phyloP scores from a whole-genome alignment of 768 basidiomycete genomes.

The Suillus subalutaceus region DNA sequence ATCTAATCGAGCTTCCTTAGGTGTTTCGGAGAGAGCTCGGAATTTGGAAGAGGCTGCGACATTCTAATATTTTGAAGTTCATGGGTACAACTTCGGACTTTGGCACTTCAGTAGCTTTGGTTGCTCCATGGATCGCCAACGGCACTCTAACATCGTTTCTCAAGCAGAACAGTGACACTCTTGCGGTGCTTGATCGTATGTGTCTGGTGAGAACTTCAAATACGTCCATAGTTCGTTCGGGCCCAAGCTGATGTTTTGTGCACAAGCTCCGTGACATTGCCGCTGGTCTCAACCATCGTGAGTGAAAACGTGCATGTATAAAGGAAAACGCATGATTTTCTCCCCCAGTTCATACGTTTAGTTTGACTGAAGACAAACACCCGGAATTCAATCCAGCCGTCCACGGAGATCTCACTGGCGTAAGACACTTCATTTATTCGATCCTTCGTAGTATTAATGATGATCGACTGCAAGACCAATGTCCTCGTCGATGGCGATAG shows the following conservation, averaged over 20 bases:
- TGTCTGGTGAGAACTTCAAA: constrained; percentile 17
- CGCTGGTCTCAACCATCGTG: constrained; percentile 7
- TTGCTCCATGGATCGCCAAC: constrained; percentile 22
- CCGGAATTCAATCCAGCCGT: background rate
- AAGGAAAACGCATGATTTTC: background rate
- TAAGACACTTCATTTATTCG: background rate
- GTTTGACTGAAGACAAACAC: background rate
- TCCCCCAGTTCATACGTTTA: background rate
- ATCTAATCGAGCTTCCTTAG: constrained; percentile 5
- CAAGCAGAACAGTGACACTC: background rate
- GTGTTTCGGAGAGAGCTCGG: constrained; percentile 22
- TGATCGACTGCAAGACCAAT: background rate
- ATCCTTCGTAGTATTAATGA: background rate
- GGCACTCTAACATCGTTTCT: constrained; percentile 20
- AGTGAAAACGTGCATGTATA: background rate
- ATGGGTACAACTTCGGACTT: constrained; percentile 21
- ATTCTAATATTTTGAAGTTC: constrained; percentile 23
- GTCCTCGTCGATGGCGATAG: background rate
- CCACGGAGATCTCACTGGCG: background rate
- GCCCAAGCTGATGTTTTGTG: background rate
- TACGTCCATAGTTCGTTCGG: background rate
- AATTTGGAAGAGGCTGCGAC: constrained; percentile 22
- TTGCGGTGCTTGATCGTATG: constrained; percentile 16
- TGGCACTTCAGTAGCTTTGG: constrained; percentile 25
- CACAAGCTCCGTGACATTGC: constrained; percentile 2